phyloP scores from a whole-genome alignment of 2,329 filamentous ascomycete species.

The Achaetomium macrosporum region DNA sequence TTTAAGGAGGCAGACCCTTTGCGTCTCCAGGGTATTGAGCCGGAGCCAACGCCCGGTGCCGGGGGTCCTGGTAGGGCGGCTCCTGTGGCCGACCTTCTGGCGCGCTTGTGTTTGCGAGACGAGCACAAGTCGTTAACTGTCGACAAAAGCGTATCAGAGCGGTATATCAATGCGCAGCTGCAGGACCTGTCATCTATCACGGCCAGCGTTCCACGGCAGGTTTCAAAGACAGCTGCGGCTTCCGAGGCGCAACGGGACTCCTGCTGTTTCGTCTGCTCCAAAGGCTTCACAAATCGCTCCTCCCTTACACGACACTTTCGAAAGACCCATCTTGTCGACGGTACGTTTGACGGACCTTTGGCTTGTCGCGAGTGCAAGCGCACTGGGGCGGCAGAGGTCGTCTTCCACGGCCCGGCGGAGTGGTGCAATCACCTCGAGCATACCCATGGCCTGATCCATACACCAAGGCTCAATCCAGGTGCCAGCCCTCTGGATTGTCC shows the following conservation, averaged over 20 bases:
- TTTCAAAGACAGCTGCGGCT: constrained; percentile 1
- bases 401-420: constrained; percentile 6
- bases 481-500: constrained; percentile 1
- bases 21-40: constrained; percentile 12
- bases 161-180: constrained; percentile 8
- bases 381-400: constrained; percentile 6
- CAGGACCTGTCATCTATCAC: constrained; percentile 8
- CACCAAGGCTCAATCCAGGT: constrained; percentile 11
- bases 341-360: constrained; percentile 12
- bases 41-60: constrained; percentile 3
- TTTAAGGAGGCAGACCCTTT: constrained; percentile 12
- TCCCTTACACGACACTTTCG: constrained; percentile 9
- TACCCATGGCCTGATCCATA: constrained; percentile 12
- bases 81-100: constrained; percentile 10
- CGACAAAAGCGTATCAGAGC: constrained; percentile 5
- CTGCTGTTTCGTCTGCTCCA: constrained; percentile 11
- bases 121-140: not conserved
- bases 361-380: constrained; percentile 9
- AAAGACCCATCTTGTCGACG: constrained; percentile 8
- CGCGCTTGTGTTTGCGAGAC: not conserved
- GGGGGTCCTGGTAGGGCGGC: constrained; percentile 9
- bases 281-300: constrained; percentile 6
- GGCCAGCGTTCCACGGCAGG: not conserved
- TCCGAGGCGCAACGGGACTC: constrained; percentile 4
- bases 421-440: constrained; percentile 13